These are phyloP conservation scores for Isoetes engelmannii DNA, from an alignment of 83 land plant species.

Conservation along the genomic window DNA sequence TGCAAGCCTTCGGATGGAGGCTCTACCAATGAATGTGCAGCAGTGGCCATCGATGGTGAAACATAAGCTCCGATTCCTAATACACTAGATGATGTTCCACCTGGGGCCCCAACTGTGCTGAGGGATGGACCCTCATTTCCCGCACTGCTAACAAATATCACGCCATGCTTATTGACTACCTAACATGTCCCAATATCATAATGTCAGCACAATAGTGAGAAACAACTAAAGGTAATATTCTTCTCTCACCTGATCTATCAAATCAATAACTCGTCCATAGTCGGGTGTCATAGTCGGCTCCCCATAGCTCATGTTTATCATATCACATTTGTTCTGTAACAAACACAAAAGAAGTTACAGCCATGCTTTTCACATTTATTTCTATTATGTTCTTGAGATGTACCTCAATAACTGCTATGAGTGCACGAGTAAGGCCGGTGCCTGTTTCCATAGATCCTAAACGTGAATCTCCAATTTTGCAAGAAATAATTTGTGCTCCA, in stretches of 20 bases:
- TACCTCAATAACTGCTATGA: conserved; percentile 95
- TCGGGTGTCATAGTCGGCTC: conserved; percentile 85
- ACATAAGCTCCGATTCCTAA: conserved; percentile 94
- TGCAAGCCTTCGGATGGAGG: conserved; percentile 82
- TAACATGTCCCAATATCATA: conserved; percentile 7
- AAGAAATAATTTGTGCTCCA: conserved; percentile 95
- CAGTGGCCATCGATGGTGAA: conserved; percentile 94
- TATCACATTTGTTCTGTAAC: conserved; percentile 93
- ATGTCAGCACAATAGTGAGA: too few species aligned
- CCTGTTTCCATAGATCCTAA: conserved; percentile 99
- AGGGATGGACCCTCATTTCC: conserved; percentile 93
- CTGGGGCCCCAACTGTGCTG: conserved; percentile 91
- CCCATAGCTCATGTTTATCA: conserved; percentile 99
- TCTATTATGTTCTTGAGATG: not conserved
- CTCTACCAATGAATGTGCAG: conserved; percentile 83
- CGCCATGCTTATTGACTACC: conserved; percentile 80
- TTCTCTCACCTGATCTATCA: conserved; percentile 66
- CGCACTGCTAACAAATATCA: conserved; percentile 92
- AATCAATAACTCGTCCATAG: conserved; percentile 91
- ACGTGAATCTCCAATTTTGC: conserved; percentile 95
- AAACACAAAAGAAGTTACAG: conserved; percentile 2
- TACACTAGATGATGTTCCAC: conserved; percentile 89
- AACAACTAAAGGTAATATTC: not conserved
- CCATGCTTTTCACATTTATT: not conserved
- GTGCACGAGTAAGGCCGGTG: conserved; percentile 84